Evolutionary conservation across 2,329 filamentous ascomycete genomes (phyloP).

Genomic region (Ilyonectria robusta): DNA sequence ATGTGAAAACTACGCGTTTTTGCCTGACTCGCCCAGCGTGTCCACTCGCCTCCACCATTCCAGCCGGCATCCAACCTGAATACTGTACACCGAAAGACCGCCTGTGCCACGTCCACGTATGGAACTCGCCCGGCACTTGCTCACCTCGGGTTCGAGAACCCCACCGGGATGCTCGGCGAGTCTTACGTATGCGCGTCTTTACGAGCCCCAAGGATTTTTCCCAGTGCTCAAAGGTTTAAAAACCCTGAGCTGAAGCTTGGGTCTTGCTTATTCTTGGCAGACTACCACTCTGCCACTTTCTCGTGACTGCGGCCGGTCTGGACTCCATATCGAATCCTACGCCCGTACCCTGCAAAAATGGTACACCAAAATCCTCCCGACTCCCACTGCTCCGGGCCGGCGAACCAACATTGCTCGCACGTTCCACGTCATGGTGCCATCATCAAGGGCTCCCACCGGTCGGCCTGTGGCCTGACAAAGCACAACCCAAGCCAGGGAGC

Average conservation of each 20-base stretch:
- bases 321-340: background rate
- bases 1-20: conserved; percentile 15
- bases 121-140: conserved; percentile 12
- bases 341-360: background rate
- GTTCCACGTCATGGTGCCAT: conserved; percentile 16
- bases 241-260: background rate
- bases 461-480: conserved; percentile 24
- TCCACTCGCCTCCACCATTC: conserved; percentile 5
- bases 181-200: conserved; percentile 10
- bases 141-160: background rate
- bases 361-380: background rate
- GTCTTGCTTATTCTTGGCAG: conserved; percentile 17
- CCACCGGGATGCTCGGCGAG: conserved; percentile 5
- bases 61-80: background rate
- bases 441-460: conserved; percentile 17
- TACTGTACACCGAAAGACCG: background rate
- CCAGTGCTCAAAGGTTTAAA: background rate
- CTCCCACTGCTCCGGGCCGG: background rate
- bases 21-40: conserved; percentile 14
- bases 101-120: conserved; percentile 14
- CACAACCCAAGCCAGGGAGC: conserved; percentile 10
- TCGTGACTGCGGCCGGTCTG: conserved; percentile 5
- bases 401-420: conserved; percentile 5
- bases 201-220: background rate
- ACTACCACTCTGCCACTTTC: conserved; percentile 1